Conservation (phyloP, 2,329 filamentous ascomycete genomes). For the Fusarium subtropicale region DNA sequence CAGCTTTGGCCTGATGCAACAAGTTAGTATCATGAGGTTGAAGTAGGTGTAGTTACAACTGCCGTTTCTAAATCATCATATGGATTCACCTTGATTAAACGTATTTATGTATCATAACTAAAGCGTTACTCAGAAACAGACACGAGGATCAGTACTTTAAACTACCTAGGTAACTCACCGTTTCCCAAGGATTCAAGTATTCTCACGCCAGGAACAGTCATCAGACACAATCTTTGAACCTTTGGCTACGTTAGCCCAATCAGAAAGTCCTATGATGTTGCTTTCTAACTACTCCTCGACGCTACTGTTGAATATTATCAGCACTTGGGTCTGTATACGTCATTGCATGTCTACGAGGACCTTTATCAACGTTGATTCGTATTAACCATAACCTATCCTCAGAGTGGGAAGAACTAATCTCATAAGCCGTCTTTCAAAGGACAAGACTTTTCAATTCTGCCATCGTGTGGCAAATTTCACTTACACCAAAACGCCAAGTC, state of each 20-base stretch:
- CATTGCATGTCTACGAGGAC: neutral
- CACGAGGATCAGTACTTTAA: no score
- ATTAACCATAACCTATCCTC: rapidly evolving
- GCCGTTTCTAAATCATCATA: no score
- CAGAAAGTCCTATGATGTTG: neutral
- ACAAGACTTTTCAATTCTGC: rapidly evolving
- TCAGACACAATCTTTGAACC: neutral
- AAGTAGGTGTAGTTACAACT: neutral
- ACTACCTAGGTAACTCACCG: neutral
- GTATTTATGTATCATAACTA: no score
- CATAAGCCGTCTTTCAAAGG: neutral
- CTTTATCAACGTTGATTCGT: neutral
- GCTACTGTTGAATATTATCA: neutral
- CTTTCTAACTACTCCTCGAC: neutral
- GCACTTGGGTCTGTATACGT: neutral
- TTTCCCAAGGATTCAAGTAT: neutral
- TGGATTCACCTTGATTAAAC: no score
- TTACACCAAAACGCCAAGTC: neutral
- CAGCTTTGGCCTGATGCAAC: neutral
- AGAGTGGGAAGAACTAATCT: rapidly evolving
- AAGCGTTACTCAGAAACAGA: no score
- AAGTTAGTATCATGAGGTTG: no score
- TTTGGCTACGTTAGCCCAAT: no score
- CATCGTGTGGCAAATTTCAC: neutral
- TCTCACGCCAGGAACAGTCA: neutral